These are phyloP conservation scores for Hibiscus trionum DNA, from an alignment of 345 rosid genomes.

Conservation along the genomic window DNA sequence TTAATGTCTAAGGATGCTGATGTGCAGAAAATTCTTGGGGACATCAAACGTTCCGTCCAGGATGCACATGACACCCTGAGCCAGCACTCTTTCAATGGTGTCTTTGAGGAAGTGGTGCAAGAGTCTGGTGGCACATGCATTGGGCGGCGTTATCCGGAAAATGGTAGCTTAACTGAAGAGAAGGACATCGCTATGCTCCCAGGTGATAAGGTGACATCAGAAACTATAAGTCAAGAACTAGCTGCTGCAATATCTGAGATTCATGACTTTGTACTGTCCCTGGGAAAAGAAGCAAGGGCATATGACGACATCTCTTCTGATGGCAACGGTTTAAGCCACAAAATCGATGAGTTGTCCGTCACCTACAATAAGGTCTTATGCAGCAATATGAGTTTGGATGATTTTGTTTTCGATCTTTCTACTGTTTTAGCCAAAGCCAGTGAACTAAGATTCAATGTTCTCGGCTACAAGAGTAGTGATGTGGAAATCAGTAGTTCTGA, in stretches of 20 bases:
- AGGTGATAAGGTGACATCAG: conserved; percentile 28
- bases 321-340: conserved; percentile 34
- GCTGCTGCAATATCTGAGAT: conserved; percentile 56
- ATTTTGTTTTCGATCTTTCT: conserved; percentile 62
- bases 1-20: conserved; percentile 56
- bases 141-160: conserved; percentile 26
- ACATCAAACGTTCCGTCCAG: conserved; percentile 44
- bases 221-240: conserved; percentile 43
- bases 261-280: conserved; percentile 57
- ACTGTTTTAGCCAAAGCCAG: conserved; percentile 56
- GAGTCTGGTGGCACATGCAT: conserved; percentile 23
- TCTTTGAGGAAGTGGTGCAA: conserved; percentile 16
- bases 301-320: conserved; percentile 36
- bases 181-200: conserved; percentile 30
- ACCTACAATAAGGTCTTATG: conserved; percentile 43
- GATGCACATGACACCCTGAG: conserved; percentile 38
- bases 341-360: conserved; percentile 57
- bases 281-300: conserved; percentile 60
- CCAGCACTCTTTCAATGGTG: conserved; percentile 17
- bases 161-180: conserved; percentile 20
- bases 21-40: conserved; percentile 43
- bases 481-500: conserved; percentile 71
- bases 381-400: conserved; percentile 31
- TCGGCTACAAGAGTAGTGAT: conserved; percentile 51
- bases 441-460: conserved; percentile 49